phyloP scores from a whole-genome alignment of 495 filamentous ascomycete genomes.

The Neurospora intermedia region DNA sequence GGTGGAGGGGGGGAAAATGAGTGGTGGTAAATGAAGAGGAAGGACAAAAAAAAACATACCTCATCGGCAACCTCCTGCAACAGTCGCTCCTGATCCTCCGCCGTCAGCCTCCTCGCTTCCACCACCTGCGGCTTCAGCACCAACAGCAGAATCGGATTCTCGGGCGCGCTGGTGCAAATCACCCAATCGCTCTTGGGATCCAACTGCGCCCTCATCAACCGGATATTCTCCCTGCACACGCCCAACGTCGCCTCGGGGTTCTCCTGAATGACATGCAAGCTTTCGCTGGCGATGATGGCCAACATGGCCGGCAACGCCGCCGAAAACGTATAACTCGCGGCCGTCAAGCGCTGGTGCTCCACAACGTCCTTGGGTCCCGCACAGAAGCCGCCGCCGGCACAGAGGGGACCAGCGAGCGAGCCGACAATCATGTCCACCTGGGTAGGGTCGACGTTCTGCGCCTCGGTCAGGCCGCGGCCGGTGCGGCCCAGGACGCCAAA shows the following conservation, averaged over 20 bases:
- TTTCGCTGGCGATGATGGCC: constrained; percentile 88
- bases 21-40: too few species aligned
- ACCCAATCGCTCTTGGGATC: constrained; percentile 94
- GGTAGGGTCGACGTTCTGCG: constrained; percentile 84
- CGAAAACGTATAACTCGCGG: constrained; percentile 85
- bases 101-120: constrained; percentile 51
- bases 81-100: constrained; percentile 71
- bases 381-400: constrained; percentile 92
- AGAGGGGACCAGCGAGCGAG: constrained; percentile 78
- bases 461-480: constrained; percentile 85
- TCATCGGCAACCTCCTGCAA: constrained; percentile 90
- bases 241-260: constrained; percentile 61
- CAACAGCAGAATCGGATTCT: constrained; percentile 81
- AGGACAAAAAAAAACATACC: constrained; percentile 38
- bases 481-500: constrained; percentile 89
- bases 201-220: constrained; percentile 70
- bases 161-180: constrained; percentile 61
- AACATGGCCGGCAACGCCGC: constrained; percentile 89
- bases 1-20: not conserved
- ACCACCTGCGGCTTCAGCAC: constrained; percentile 79
- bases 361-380: constrained; percentile 81
- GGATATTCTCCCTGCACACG: constrained; percentile 70
- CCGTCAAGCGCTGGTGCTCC: constrained; percentile 87
- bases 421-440: constrained; percentile 95
- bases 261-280: constrained; percentile 70